A percentile compares a stretch with the other conserved stretches of the same genome.
These are phyloP conservation scores for Lecanosticta acicola DNA, from an alignment of 2,329 filamentous ascomycete genomes.

Conservation along the genomic window DNA sequence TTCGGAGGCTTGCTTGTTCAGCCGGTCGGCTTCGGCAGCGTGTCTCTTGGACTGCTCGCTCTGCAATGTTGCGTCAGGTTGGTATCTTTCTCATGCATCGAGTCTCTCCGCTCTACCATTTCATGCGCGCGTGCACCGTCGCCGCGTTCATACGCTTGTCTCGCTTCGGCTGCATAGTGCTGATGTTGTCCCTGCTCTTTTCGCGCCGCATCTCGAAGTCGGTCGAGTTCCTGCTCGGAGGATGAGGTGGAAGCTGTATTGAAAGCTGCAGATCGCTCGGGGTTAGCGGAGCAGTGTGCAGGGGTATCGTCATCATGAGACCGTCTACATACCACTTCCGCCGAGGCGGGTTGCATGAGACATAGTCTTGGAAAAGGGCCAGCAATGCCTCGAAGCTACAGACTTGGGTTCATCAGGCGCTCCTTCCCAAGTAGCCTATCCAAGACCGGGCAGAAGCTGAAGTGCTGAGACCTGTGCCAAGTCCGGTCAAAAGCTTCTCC, in stretches of 20 bases:
- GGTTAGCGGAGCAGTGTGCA: not conserved
- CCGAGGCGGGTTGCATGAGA: not conserved
- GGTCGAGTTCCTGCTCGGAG: constrained; percentile 84
- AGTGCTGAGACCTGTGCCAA: too few species aligned
- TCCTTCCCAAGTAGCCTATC: too few species aligned
- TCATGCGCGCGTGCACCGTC: constrained; percentile 80
- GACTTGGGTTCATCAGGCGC: too few species aligned
- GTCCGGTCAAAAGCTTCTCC: too few species aligned
- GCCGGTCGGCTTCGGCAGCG: constrained; percentile 75
- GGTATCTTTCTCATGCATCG: not conserved
- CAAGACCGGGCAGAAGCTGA: too few species aligned
- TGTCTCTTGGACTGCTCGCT: constrained; percentile 82
- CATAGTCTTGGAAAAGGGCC: too few species aligned
- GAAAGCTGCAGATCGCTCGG: constrained; percentile 54
- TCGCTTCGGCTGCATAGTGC: constrained; percentile 60
- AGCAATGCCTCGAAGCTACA: too few species aligned
- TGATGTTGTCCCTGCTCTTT: constrained; percentile 73
- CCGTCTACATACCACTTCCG: too few species aligned
- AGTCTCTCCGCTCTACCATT: constrained; percentile 37
- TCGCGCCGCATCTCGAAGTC: constrained; percentile 75
- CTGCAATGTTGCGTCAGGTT: not conserved
- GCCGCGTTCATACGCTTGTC: constrained; percentile 74
- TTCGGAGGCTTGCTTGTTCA: constrained; percentile 86
- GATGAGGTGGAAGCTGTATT: constrained; percentile 63
- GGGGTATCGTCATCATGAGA: not conserved